phyloP scores from a whole-genome alignment of 2,329 filamentous ascomycete species.

The Drechslerella dactyloides region DNA sequence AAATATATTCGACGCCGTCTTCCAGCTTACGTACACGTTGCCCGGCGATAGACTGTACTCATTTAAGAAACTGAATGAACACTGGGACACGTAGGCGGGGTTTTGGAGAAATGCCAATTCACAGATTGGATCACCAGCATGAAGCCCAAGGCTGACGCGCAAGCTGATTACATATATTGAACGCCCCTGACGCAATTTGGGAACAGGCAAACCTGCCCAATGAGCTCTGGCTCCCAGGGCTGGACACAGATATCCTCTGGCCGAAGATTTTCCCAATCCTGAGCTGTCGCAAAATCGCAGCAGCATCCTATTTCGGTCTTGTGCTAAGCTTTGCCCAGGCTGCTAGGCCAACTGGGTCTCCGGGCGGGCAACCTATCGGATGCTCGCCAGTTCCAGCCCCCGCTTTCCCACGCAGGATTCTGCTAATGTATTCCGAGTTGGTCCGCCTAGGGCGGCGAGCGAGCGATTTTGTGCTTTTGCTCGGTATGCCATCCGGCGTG shows the following conservation, averaged over 20 bases:
- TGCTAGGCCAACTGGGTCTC: not conserved
- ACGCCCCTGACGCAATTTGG: no score
- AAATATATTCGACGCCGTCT: no score
- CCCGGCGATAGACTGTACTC: no score
- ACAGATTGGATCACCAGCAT: no score
- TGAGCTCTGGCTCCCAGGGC: no score
- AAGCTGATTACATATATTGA: no score
- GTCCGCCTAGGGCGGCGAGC: not conserved
- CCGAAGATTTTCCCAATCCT: not conserved
- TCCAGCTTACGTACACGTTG: no score
- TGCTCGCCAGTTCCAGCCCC: slow-evolving; percentile 5
- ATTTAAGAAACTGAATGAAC: no score
- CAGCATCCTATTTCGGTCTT: not conserved
- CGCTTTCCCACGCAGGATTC: slow-evolving; percentile 3
- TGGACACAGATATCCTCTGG: not conserved
- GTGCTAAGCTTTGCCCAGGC: slow-evolving; percentile 49
- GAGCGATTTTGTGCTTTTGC: not conserved
- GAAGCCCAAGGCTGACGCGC: no score
- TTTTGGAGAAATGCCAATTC: no score
- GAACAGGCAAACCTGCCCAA: no score
- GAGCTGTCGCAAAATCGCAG: slow-evolving; percentile 8
- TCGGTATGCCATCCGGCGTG: not conserved
- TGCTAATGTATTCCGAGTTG: not conserved
- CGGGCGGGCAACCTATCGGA: slow-evolving; percentile 37
- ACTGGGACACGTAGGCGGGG: no score